Evolutionary conservation across 192 early-diverging fungal genomes (phyloP), one percentile per base, ranked within the genome.

Genomic region (Chytriomyces confervae): DNA sequence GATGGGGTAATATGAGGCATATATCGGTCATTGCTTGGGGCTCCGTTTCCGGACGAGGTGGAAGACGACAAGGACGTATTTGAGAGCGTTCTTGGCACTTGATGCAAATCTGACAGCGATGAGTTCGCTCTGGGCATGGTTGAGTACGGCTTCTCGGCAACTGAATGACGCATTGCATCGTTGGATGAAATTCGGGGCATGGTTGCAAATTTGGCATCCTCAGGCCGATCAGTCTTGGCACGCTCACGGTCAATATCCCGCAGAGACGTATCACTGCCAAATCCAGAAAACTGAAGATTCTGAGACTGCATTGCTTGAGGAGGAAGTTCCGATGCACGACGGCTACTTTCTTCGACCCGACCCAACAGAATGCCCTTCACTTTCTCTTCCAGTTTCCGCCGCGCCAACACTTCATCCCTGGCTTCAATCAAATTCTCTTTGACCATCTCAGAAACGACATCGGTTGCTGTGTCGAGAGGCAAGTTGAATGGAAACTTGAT

Each of bases 401-500:
- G 47, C 62, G 63, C 82, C 6, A 84, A 44, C 44, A 69, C 73
- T 66, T 85, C 82, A 75, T 85, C 84, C 44, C 29, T 50, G 6
- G 47, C 80, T 27, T 81, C 66, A 50, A 87, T 81, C 1, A 87
- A 75, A 11, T 77, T 78, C 71, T 85, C 85, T 36, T 74, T 43
- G 7, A 87, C 85, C 83, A 87, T 82, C 76, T 87, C 86, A 8
- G 61, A 49, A 1, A 94, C 92, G 4, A 94, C 93, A 67, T 92
- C 89, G 10, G 90, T 88, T 6, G 91, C 88, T 1, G 92, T 94
- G 66, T 94, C 93, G 0, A 89, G 86, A 44, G 82, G 84, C 64
- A 89, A 75, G 71, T 84, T 84, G 75, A 92, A 91, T 0, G 90
- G 89, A 79, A 93, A 93, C 70, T 90, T 91, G 79, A 92, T 91